Conservation (phyloP, 2,329 filamentous ascomycete genomes). For the Thermothelomyces thermophilus region DNA sequence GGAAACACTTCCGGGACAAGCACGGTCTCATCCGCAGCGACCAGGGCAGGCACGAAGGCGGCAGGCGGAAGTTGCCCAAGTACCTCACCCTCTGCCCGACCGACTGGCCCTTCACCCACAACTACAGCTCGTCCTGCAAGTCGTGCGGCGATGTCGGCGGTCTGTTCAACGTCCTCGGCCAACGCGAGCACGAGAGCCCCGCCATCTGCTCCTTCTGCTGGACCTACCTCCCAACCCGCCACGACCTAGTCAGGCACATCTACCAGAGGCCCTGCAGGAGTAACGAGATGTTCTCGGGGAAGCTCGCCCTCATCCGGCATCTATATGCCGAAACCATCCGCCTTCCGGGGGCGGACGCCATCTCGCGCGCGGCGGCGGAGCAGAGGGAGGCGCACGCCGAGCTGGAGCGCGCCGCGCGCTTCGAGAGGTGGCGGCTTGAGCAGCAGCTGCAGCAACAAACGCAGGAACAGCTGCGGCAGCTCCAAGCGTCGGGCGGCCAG, state of each 20-base stretch:
- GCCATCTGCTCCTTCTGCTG: conserved; percentile 17
- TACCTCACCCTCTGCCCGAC: conserved; percentile 18
- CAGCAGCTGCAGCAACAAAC: neutral
- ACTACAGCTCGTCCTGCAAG: conserved; percentile 4
- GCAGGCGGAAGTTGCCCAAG: conserved; percentile 8
- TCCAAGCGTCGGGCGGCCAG: neutral
- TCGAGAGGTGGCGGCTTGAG: conserved; percentile 4
- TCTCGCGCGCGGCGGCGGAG: neutral
- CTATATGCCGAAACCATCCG: conserved; percentile 6
- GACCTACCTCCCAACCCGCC: conserved; percentile 10
- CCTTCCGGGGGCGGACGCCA: conserved; percentile 3
- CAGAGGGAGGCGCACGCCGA: conserved; percentile 8
- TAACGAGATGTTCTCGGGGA: conserved; percentile 5
- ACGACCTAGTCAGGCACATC: conserved; percentile 9
- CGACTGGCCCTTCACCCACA: conserved; percentile 14
- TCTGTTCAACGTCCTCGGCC: conserved; percentile 3
- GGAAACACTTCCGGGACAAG: conserved; percentile 12
- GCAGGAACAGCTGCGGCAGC: neutral
- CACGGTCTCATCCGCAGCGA: conserved; percentile 13
- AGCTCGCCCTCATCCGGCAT: conserved; percentile 7
- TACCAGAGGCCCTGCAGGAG: conserved; percentile 7
- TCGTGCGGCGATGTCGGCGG: conserved; percentile 6
- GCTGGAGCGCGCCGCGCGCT: conserved; percentile 6
- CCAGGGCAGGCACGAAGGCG: conserved; percentile 8
- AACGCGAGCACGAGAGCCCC: conserved; percentile 12